A percentile compares a stretch with the other conserved stretches of the same genome.
These are phyloP conservation scores for Fonsecaea pedrosoi DNA, from an alignment of 2,329 filamentous ascomycete genomes.

Conservation along the genomic window DNA sequence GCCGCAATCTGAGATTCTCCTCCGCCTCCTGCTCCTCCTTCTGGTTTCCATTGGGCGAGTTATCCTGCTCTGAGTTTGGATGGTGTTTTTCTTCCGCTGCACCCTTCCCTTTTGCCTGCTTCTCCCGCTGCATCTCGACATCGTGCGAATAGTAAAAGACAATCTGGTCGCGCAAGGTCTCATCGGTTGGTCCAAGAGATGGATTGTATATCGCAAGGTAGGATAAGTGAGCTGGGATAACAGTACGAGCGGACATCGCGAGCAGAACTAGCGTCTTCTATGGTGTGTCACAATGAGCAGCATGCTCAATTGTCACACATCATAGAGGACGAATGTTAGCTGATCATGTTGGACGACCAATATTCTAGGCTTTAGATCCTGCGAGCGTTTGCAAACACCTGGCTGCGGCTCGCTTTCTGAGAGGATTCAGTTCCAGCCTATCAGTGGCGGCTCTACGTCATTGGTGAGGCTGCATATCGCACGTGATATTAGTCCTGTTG, in stretches of 20 bases:
- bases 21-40: constrained; percentile 62
- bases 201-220: constrained; percentile 97
- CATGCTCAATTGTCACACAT: background rate
- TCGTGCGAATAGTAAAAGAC: constrained; percentile 82
- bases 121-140: constrained; percentile 39
- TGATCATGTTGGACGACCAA: background rate
- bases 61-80: constrained; percentile 11
- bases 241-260: constrained; percentile 34
- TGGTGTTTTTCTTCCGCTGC: constrained; percentile 5
- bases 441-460: constrained; percentile 9
- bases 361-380: background rate
- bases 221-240: constrained; percentile 81
- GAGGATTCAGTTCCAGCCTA: constrained; percentile 2
- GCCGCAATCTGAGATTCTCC: constrained; percentile 83
- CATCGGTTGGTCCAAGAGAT: constrained; percentile 73
- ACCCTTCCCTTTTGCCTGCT: constrained; percentile 34
- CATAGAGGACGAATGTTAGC: background rate
- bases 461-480: constrained; percentile 16
- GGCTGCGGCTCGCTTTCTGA: background rate
- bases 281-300: background rate
- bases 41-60: constrained; percentile 39
- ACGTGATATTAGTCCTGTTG: constrained; percentile 21
- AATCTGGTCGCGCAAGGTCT: constrained; percentile 79
- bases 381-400: background rate
- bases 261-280: background rate